Evolutionary conservation across 768 basidiomycete species (phyloP).

Genomic region (Hebeloma cylindrosporum): DNA sequence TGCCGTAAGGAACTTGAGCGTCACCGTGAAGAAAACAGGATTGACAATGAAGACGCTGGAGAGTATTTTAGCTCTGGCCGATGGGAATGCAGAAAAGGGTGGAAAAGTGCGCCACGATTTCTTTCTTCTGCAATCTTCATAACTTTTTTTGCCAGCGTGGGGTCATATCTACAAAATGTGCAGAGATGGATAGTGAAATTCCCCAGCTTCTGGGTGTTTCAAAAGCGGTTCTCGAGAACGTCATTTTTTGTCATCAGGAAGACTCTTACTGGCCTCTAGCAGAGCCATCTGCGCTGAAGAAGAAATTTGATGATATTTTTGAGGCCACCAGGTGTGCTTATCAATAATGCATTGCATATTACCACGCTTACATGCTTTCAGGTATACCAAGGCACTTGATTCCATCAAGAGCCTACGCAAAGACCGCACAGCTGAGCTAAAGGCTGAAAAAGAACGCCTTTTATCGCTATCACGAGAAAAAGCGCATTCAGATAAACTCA

Average conservation of each 20-base stretch:
- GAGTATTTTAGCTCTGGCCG: slow-evolving; percentile 77
- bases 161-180: slow-evolving; percentile 95
- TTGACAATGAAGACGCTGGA: slow-evolving; percentile 98
- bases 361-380: slow-evolving; percentile 28
- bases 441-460: slow-evolving; percentile 88
- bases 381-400: slow-evolving; percentile 96
- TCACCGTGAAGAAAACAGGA: slow-evolving; percentile 90
- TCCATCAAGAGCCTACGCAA: slow-evolving; percentile 89
- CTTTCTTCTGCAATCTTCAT: background rate
- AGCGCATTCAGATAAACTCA: slow-evolving; percentile 82
- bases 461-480: slow-evolving; percentile 80
- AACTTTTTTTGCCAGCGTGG: slow-evolving; percentile 54
- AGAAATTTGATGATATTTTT: slow-evolving; percentile 99
- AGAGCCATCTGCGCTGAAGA: slow-evolving; percentile 89
- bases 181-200: slow-evolving; percentile 94
- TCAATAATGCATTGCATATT: background rate
- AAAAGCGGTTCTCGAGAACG: slow-evolving; percentile 97
- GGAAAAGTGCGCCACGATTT: slow-evolving; percentile 65
- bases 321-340: slow-evolving; percentile 87
- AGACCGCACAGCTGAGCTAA: slow-evolving; percentile 86
- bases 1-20: slow-evolving; percentile 86
- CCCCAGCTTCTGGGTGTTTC: slow-evolving; percentile 93
- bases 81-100: slow-evolving; percentile 61
- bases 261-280: slow-evolving; percentile 98
- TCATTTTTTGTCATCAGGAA: slow-evolving; percentile 99